Percentiles rank a stretch among this genome's conserved stretches.
Evolutionary conservation across 1,284 basidiomycete species (phyloP).

Genomic region (Trichosporon sp.): DNA sequence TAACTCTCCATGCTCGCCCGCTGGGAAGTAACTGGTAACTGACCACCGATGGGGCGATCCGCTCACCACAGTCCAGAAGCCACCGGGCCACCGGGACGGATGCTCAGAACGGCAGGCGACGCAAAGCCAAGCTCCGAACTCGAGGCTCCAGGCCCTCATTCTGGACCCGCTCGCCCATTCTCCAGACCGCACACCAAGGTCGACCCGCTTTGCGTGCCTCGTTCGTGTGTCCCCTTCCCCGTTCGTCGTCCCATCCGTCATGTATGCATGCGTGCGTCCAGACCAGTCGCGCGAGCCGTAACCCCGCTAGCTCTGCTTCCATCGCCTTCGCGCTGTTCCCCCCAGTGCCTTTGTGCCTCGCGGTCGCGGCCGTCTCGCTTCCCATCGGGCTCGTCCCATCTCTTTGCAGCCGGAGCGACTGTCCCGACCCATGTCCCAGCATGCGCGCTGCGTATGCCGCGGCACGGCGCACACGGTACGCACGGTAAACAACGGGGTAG

Average conservation of each 20-base stretch:
- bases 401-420: not conserved
- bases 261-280: not conserved
- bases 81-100: not conserved
- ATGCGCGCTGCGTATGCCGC: not conserved
- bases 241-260: not conserved
- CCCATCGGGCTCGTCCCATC: not conserved
- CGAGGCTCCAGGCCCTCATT: not conserved
- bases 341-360: conserved; percentile 1
- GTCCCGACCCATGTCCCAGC: not conserved
- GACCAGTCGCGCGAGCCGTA: conserved; percentile 1
- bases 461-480: not conserved
- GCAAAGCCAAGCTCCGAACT: not conserved
- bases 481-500: not conserved
- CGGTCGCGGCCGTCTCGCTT: not conserved
- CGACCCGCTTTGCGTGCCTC: not conserved
- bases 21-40: not conserved
- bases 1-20: not conserved
- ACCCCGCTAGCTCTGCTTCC: not conserved
- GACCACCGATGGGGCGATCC: not conserved
- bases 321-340: not conserved
- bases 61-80: not conserved
- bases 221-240: not conserved
- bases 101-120: not conserved
- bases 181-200: not conserved
- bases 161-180: not conserved